Evolutionary conservation across 306 rosid species (phyloP), one percentile per base, ranked within the genome.

Genomic region (Leucaena leucocephala): DNA sequence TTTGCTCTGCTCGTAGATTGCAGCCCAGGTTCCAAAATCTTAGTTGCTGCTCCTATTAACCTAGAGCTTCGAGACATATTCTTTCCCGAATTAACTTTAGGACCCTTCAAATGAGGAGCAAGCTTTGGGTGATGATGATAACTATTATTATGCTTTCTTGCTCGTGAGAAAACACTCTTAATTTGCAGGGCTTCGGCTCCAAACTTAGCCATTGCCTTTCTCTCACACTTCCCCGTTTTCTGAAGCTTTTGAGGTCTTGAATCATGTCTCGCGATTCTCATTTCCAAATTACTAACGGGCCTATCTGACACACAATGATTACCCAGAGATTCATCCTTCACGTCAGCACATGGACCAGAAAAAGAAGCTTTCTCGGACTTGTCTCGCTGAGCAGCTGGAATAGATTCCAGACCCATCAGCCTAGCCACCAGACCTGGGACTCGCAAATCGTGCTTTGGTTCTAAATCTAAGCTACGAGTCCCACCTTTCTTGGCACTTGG

Each of bases 171-270:
- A 82, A 92, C 94, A 84, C 88, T 89, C 85, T 84, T 94, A 39
- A 90, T 85, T 67, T 90, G 98, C 76, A 92, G 46, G 49, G 93
- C 90, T 46, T 92, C 98, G 2, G 92, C 82, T 64, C 93, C 97
- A 79, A 90, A 86, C 80, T 91, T 90, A 68, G 90, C 82, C 86
- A 92, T 89, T 19, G 85, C 85, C 81, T 79, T 88, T 43, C 88
- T 86, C 71, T 94, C 97, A 78, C 4, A 81, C 1, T 36, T 66
- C 35, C 75, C 92, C 0, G 94, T 92, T 77, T 85, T 94, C 83
- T 89, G 97, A 85, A 94, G 90, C 86, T 92, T 94, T 82, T 87
- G 97, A 82, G 98, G 97, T 82, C 97, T 88, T 43, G 87, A 86
- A 68, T 94, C 97, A 46, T 86, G 84, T 85, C 87, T 90, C 10